Percentiles rank a stretch among this genome's conserved stretches.
phyloP scores from a whole-genome alignment of 1,284 basidiomycete species.

The Afroboletus lepidellus region DNA sequence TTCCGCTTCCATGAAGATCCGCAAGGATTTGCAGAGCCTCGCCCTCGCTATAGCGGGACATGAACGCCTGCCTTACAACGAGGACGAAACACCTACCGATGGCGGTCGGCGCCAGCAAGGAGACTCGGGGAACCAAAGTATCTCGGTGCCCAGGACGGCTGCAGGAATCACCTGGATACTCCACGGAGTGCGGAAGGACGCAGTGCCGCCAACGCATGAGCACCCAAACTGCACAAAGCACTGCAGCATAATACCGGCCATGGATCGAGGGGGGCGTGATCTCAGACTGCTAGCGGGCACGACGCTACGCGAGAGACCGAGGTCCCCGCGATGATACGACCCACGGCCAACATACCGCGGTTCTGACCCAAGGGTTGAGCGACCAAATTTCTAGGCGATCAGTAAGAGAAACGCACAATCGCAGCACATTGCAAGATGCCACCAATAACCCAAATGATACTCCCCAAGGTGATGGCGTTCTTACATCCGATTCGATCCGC shows the following conservation, averaged over 20 bases:
- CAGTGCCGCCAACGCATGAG: constrained; percentile 69
- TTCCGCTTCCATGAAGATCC: constrained; percentile 75
- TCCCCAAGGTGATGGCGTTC: constrained; percentile 60
- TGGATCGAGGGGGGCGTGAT: constrained; percentile 68
- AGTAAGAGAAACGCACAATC: constrained; percentile 19
- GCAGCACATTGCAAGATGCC: constrained; percentile 46
- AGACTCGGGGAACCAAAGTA: constrained; percentile 65
- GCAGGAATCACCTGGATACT: constrained; percentile 77
- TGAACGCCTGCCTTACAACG: not conserved
- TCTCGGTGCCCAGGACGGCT: constrained; percentile 64
- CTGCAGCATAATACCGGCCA: constrained; percentile 72
- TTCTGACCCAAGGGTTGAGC: constrained; percentile 39
- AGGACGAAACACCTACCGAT: constrained; percentile 36
- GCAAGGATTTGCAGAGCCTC: constrained; percentile 61
- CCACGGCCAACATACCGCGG: constrained; percentile 65
- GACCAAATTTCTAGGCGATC: not conserved
- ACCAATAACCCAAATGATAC: constrained; percentile 71
- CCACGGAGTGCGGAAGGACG: constrained; percentile 82
- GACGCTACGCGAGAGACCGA: constrained; percentile 57
- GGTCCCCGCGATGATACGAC: constrained; percentile 62
- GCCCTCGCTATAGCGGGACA: constrained; percentile 43
- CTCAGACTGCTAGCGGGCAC: constrained; percentile 74
- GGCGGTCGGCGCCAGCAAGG: constrained; percentile 68
- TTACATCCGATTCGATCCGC: constrained; percentile 66
- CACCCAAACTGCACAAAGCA: constrained; percentile 76